Evolutionary conservation across 371 early-diverging fungal species (phyloP).

Genomic region (Mucor saturninus): DNA sequence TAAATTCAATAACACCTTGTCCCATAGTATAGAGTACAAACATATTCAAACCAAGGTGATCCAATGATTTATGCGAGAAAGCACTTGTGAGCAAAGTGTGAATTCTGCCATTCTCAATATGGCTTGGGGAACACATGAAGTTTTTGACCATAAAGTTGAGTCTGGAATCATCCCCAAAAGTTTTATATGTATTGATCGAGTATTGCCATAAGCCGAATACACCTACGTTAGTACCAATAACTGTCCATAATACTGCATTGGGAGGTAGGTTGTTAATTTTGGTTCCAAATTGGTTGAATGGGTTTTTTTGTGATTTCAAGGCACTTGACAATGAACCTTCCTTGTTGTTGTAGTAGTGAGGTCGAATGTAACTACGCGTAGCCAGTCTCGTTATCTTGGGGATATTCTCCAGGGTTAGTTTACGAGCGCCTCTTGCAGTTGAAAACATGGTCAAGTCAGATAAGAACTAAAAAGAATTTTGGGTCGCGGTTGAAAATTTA

Average conservation of each 20-base stretch:
- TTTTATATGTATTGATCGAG: slow-evolving; percentile 45
- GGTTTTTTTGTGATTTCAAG: slow-evolving; percentile 28
- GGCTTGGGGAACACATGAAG: slow-evolving; percentile 47
- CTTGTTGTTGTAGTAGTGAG: slow-evolving; percentile 35
- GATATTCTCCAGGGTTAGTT: too few species aligned
- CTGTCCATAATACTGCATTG: slow-evolving; percentile 45
- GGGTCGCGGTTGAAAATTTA: too few species aligned
- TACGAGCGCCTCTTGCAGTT: too few species aligned
- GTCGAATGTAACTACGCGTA: slow-evolving; percentile 29
- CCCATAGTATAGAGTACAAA: slow-evolving; percentile 57
- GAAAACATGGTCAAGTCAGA: too few species aligned
- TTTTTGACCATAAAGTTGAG: slow-evolving; percentile 51
- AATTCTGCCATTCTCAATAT: slow-evolving; percentile 39
- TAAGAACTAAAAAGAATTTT: too few species aligned
- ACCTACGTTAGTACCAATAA: slow-evolving; percentile 54
- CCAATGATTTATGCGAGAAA: slow-evolving; percentile 53
- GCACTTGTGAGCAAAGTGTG: slow-evolving; percentile 58
- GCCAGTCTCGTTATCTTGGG: too few species aligned
- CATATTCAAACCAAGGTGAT: slow-evolving; percentile 60
- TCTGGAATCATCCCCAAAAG: slow-evolving; percentile 53
- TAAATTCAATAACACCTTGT: slow-evolving; percentile 42
- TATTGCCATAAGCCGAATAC: slow-evolving; percentile 62
- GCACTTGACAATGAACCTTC: slow-evolving; percentile 25
- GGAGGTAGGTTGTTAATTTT: slow-evolving; percentile 37
- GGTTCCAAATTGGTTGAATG: slow-evolving; percentile 30